These are phyloP conservation scores for Phytophthora citricola DNA, from an alignment of 352 stramenopile species.

Conservation along the genomic window DNA sequence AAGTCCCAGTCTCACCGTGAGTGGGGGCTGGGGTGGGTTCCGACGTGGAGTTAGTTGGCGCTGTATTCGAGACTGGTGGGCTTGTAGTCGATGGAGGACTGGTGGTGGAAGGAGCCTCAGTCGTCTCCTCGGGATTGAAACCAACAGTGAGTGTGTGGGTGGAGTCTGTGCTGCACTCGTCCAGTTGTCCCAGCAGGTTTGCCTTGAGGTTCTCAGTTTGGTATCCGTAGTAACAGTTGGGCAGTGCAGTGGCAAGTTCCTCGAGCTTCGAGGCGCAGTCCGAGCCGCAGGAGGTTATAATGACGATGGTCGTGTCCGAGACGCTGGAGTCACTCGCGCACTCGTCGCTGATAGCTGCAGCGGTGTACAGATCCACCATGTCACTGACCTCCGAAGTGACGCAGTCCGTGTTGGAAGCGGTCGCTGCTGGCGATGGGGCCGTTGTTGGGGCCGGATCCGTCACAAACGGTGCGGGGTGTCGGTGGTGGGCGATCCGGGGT, in stretches of 20 bases:
- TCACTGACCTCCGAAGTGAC: constrained; percentile 19
- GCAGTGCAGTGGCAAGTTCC: constrained; percentile 17
- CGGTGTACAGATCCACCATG: constrained; percentile 23
- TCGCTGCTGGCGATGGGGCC: constrained; percentile 8
- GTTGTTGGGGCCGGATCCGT: constrained; percentile 13
- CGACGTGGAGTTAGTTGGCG: constrained; percentile 18
- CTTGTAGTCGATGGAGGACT: constrained; percentile 15
- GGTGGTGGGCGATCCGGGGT: constrained; percentile 10
- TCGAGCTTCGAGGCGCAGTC: constrained; percentile 23
- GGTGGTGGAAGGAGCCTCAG: constrained; percentile 9
- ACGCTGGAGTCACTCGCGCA: constrained; percentile 24
- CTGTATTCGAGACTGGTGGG: constrained; percentile 7
- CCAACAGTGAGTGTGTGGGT: constrained; percentile 17
- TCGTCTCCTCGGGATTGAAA: constrained; percentile 12
- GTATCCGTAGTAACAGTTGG: constrained; percentile 30
- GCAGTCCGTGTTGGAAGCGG: constrained; percentile 18
- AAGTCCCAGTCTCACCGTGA: constrained; percentile 6
- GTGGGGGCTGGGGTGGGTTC: constrained; percentile 19
- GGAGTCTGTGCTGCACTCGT: constrained; percentile 3
- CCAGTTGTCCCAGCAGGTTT: constrained; percentile 20
- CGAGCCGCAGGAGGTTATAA: constrained; percentile 17
- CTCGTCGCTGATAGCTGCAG: constrained; percentile 21
- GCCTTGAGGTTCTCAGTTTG: constrained; percentile 27
- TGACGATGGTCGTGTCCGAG: constrained; percentile 13
- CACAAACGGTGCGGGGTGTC: constrained; percentile 2